These are phyloP conservation scores for Lactarius evosmus DNA, from an alignment of 768 basidiomycete genomes.

Conservation along the genomic window DNA sequence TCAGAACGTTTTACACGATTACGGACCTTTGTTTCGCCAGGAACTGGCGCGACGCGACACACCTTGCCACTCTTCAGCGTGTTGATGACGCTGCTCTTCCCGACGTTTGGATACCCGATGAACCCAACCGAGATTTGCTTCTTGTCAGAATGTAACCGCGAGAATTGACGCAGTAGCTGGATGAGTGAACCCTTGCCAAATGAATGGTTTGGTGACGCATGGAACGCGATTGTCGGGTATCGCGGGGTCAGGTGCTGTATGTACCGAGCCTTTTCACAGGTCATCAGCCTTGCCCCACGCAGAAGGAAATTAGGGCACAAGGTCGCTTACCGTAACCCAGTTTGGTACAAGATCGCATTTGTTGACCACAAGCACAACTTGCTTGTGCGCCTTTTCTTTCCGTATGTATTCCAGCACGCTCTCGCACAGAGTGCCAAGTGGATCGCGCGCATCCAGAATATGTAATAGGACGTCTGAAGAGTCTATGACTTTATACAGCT, in stretches of 20 bases:
- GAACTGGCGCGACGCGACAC: constrained; percentile 93
- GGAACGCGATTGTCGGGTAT: constrained; percentile 96
- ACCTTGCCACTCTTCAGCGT: constrained; percentile 98
- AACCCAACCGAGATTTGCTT: constrained; percentile 99
- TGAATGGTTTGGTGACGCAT: constrained; percentile 97
- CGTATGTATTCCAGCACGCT: constrained; percentile 88
- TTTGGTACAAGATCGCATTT: constrained; percentile 98
- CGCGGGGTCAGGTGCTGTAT: constrained; percentile 92
- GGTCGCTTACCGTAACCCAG: constrained; percentile 89
- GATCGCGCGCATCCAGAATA: constrained; percentile 93
- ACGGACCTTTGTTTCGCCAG: constrained; percentile 88
- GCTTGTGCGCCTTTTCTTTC: constrained; percentile 97
- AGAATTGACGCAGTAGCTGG: constrained; percentile 93
- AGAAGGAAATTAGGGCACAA: neutral
- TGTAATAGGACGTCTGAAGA: constrained; percentile 97
- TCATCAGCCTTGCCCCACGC: neutral
- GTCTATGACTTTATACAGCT: constrained; percentile 98
- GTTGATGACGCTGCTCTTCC: constrained; percentile 97
- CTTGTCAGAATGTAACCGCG: constrained; percentile 95
- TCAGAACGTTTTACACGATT: neutral
- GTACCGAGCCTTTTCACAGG: constrained; percentile 71
- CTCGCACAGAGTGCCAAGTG: constrained; percentile 91
- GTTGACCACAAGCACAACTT: constrained; percentile 94
- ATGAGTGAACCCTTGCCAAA: constrained; percentile 99
- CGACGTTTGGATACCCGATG: constrained; percentile 97